A percentile compares a stretch with the other conserved stretches of the same genome.
phyloP scores from a whole-genome alignment of 2,329 filamentous ascomycete genomes.

The Cladosporium velox region DNA sequence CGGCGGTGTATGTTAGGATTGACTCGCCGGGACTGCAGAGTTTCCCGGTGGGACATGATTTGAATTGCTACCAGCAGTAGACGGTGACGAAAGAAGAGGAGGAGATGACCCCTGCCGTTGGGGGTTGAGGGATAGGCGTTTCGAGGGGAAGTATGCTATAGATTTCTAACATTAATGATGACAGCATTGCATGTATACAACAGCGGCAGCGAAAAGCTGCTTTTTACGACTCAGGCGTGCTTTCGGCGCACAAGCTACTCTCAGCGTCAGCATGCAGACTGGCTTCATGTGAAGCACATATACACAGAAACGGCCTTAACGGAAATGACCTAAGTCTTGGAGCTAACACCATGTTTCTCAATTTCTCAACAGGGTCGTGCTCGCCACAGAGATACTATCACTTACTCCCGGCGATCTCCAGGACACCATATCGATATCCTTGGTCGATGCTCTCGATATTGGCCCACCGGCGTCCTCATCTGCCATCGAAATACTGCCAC shows the following conservation, averaged over 20 bases:
- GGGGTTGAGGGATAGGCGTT: not conserved
- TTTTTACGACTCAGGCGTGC: not conserved
- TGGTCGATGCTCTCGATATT: too few species aligned
- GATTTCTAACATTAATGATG: not conserved
- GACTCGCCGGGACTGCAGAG: conserved; percentile 54
- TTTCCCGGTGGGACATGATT: conserved; percentile 37
- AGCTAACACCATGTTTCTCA: too few species aligned
- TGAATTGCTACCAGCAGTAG: conserved; percentile 23
- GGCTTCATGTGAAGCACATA: too few species aligned
- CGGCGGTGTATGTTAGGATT: conserved; percentile 63
- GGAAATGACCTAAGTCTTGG: too few species aligned
- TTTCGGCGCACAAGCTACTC: not conserved
- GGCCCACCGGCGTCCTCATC: too few species aligned
- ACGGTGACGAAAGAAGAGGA: too few species aligned
- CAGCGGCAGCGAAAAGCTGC: not conserved
- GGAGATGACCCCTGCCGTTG: not conserved
- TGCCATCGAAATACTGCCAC: too few species aligned
- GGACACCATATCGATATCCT: too few species aligned
- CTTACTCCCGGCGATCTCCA: too few species aligned
- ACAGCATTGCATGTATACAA: conserved; percentile 9
- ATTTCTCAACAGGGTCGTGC: too few species aligned
- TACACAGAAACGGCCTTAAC: too few species aligned
- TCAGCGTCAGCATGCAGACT: not conserved
- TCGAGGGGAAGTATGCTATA: not conserved
- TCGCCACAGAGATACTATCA: too few species aligned